phyloP scores from a whole-genome alignment of 176 grass and related monocot species.

The Thinopyrum elongatum region DNA sequence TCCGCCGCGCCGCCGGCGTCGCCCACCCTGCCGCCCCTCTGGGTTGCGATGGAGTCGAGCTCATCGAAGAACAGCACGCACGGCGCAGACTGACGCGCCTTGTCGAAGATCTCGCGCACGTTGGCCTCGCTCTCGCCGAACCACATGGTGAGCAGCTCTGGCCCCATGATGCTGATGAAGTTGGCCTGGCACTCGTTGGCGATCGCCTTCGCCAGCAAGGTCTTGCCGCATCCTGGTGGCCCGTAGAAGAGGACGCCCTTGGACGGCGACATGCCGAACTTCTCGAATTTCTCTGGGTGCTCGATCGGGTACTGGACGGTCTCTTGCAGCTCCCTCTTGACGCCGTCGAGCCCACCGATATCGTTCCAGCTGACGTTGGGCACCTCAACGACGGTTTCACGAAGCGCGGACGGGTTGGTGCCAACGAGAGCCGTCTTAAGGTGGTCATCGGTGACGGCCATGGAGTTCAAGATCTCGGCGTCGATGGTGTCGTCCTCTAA shows the following conservation, averaged over 20 bases:
- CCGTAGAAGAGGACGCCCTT: constrained; percentile 72
- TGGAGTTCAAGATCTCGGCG: constrained; percentile 51
- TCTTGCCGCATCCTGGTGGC: too few species aligned
- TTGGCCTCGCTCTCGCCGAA: constrained; percentile 77
- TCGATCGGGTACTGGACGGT: constrained; percentile 66
- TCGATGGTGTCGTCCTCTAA: constrained; percentile 62
- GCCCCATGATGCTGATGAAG: constrained; percentile 67
- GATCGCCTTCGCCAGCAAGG: too few species aligned
- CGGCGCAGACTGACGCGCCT: constrained; percentile 52
- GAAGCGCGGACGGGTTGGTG: constrained; percentile 67
- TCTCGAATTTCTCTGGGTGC: constrained; percentile 64
- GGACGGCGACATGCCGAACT: constrained; percentile 66
- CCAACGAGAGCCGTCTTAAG: constrained; percentile 47
- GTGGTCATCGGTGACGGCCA: constrained; percentile 62
- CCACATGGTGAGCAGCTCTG: constrained; percentile 66
- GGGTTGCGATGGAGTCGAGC: constrained; percentile 57
- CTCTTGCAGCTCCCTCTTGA: constrained; percentile 74
- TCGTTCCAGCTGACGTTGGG: constrained; percentile 62
- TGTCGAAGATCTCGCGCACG: constrained; percentile 61
- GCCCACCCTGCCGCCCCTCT: constrained; percentile 43
- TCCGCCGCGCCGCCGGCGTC: constrained; percentile 50
- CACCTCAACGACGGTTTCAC: constrained; percentile 69
- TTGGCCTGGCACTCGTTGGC: constrained; percentile 83
- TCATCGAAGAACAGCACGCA: constrained; percentile 53
- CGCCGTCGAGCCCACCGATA: constrained; percentile 59